Percentiles rank a stretch among this genome's conserved stretches.
Evolutionary conservation across 129 eudicot species (phyloP).

Genomic region (carrot (Daucus carota)): DH1_v3.0 NC_030386.2:24912001-24912500

Average conservation of each 20-base stretch:
- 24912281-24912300: not conserved
- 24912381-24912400: not conserved
- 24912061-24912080: not conserved
- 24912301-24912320: not conserved
- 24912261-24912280: not conserved
- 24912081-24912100: not conserved
- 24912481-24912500: not conserved
- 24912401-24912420: not conserved
- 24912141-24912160: not conserved
- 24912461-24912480: not conserved
- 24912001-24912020: slow-evolving; percentile 43
- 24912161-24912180: no score
- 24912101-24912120: not conserved
- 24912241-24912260: no score
- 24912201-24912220: no score
- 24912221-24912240: no score
- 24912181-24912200: no score
- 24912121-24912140: not conserved
- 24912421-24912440: not conserved
- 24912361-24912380: not conserved
- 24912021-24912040: not conserved
- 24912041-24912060: not conserved
- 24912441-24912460: not conserved
- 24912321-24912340: not conserved
- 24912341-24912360: not conserved